Conservation (phyloP, 2,329 filamentous ascomycete genomes). For the Colletotrichum karsti region DNA sequence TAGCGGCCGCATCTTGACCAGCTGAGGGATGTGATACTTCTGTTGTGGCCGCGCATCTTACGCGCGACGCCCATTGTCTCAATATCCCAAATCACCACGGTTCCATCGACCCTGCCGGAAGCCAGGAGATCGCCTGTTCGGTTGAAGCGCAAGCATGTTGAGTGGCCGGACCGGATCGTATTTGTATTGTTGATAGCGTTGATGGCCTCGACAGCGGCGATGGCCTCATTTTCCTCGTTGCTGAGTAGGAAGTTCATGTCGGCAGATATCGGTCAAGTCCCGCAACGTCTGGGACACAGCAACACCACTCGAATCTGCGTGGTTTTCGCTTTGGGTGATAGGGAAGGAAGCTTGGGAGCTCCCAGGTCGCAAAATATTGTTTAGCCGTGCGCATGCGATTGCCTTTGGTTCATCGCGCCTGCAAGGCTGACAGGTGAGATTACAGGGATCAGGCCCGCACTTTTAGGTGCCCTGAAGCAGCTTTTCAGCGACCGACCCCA, state of each 20-base stretch:
- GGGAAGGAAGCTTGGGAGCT: background rate
- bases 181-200: constrained; percentile 73
- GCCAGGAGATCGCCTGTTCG: constrained; percentile 94
- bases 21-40: constrained; percentile 92
- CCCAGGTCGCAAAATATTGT: background rate
- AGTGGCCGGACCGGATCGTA: constrained; percentile 79
- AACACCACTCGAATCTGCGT: background rate
- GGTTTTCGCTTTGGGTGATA: background rate
- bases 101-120: constrained; percentile 92
- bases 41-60: constrained; percentile 91
- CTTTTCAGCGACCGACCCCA: constrained; percentile 13
- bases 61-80: constrained; percentile 97
- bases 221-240: constrained; percentile 51
- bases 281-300: background rate
- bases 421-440: constrained; percentile 43
- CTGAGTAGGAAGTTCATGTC: constrained; percentile 68
- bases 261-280: background rate
- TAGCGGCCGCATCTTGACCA: constrained; percentile 95
- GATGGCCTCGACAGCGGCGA: constrained; percentile 29
- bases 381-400: constrained; percentile 16
- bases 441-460: background rate
- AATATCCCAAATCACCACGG: constrained; percentile 94
- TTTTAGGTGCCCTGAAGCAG: background rate
- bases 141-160: constrained; percentile 83
- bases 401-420: constrained; percentile 20